phyloP scores from a whole-genome alignment of 768 basidiomycete species.

The Pleurotus tuoliensis region DNA sequence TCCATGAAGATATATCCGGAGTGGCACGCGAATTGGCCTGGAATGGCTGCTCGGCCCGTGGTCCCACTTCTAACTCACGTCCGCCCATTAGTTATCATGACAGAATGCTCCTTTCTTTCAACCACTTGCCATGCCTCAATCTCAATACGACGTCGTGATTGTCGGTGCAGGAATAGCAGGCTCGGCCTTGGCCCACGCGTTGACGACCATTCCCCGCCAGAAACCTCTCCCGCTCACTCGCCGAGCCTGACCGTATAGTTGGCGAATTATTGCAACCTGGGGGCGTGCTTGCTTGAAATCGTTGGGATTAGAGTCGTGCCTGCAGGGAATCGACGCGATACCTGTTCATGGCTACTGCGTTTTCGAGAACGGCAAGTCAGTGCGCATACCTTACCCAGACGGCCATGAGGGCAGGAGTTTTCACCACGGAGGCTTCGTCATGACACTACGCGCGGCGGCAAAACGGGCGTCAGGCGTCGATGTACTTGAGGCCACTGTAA shows the following conservation, averaged over 20 bases:
- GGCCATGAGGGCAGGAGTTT: constrained; percentile 76
- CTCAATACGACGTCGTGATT: constrained; percentile 72
- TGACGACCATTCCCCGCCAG: constrained; percentile 51
- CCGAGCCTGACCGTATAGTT: constrained; percentile 94
- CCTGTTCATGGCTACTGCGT: constrained; percentile 86
- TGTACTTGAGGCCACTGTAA: constrained; percentile 81
- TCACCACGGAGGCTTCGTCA: constrained; percentile 91
- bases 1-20: too few relatives aligned
- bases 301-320: constrained; percentile 71
- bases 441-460: constrained; percentile 69
- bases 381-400: constrained; percentile 87
- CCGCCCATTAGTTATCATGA: too few relatives aligned
- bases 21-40: too few relatives aligned
- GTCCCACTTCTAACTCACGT: too few relatives aligned
- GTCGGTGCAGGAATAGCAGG: constrained; percentile 94
- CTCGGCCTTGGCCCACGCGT: constrained; percentile 79
- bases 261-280: constrained; percentile 96
- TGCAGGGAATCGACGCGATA: constrained; percentile 88
- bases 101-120: too few relatives aligned
- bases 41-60: too few relatives aligned
- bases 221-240: constrained; percentile 77
- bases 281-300: constrained; percentile 72
- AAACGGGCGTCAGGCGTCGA: constrained; percentile 60
- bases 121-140: constrained; percentile 1
- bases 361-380: constrained; percentile 56